Conservation (phyloP, 805 yeast species). For the Priceomyces carsonii region DNA sequence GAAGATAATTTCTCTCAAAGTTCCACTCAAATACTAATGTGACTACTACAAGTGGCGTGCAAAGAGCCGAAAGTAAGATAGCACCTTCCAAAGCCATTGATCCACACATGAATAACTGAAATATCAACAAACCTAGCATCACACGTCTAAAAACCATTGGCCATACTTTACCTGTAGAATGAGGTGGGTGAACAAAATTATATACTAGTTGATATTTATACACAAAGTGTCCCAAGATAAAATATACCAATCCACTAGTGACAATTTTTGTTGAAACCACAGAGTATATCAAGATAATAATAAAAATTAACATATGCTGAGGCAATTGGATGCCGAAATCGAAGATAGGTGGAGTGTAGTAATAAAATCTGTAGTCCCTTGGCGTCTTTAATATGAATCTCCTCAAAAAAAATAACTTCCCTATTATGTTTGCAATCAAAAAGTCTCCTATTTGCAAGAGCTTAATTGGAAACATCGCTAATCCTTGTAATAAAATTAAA, state of each 20-base stretch:
- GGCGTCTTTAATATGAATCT: conserved; percentile 48
- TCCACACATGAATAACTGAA: conserved; percentile 66
- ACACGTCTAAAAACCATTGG: conserved; percentile 60
- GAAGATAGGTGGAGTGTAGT: conserved; percentile 59
- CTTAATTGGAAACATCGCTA: conserved; percentile 62
- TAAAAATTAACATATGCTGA: conserved; percentile 59
- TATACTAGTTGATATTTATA: conserved; percentile 64
- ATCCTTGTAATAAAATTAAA: conserved; percentile 68
- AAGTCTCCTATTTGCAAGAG: conserved; percentile 58
- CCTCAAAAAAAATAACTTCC: conserved; percentile 39
- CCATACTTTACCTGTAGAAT: conserved; percentile 69
- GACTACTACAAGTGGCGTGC: conserved; percentile 50
- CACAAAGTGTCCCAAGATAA: conserved; percentile 56
- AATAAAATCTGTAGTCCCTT: conserved; percentile 49
- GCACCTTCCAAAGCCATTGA: conserved; percentile 63
- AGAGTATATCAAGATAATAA: conserved; percentile 58
- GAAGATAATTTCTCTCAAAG: conserved; percentile 55
- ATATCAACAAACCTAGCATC: conserved; percentile 53
- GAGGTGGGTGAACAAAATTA: conserved; percentile 63
- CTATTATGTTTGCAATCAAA: conserved; percentile 41
- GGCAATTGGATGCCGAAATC: conserved; percentile 64
- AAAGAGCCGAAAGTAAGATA: conserved; percentile 45
- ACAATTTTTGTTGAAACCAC: conserved; percentile 63
- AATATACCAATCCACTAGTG: conserved; percentile 58
- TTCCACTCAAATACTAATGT: conserved; percentile 48